phyloP scores from a whole-genome alignment of 257 asterid species.

The Ehretia macrophylla region DNA sequence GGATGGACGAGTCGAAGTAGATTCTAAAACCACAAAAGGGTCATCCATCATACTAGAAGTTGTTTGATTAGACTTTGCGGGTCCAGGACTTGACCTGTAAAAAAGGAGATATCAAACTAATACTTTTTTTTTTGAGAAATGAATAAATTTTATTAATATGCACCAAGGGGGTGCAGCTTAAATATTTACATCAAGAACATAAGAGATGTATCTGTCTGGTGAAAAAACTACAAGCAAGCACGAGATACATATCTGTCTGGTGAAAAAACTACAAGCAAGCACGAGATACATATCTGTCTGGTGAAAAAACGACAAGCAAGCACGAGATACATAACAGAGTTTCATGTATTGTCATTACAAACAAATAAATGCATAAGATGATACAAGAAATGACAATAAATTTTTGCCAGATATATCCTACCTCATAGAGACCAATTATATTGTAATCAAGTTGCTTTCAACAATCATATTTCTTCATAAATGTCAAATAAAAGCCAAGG shows the following conservation, averaged over 20 bases:
- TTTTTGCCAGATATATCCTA: no score
- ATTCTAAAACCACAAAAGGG: constrained; percentile 70
- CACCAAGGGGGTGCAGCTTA: no score
- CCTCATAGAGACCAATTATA: no score
- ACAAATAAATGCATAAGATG: no score
- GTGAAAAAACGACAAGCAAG: neutral
- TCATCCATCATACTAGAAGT: constrained; percentile 44
- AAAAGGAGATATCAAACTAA: constrained; percentile 21
- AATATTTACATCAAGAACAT: no score
- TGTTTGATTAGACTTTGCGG: constrained; percentile 58
- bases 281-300: no score
- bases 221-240: neutral
- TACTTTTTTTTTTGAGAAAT: no score
- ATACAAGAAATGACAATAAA: no score
- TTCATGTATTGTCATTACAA: no score
- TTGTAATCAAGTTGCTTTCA: neutral
- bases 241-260: no score
- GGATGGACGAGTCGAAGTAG: constrained; percentile 36
- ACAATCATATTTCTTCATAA: neutral
- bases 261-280: neutral
- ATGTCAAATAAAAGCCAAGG: neutral
- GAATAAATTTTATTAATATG: no score
- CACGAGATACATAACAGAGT: no score
- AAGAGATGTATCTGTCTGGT: neutral
- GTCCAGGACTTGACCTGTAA: constrained; percentile 63